Conservation (phyloP, 371 early-diverging fungal genomes). For the Mucor indicus region DNA sequence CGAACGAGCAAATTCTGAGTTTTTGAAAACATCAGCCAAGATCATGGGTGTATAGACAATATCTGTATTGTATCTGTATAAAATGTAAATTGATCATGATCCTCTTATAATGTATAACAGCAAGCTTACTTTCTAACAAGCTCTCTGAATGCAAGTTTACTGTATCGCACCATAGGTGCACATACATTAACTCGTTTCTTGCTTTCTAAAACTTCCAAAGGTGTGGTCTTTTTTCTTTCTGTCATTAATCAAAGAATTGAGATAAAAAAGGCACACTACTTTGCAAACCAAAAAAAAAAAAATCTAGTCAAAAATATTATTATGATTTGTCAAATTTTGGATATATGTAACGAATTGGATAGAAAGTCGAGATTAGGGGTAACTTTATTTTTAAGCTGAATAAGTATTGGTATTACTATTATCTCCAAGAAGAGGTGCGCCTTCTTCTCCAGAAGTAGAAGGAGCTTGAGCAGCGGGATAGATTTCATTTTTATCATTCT, state of each 20-base stretch:
- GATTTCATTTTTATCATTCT: neutral
- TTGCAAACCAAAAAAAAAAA: too few relatives aligned
- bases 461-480: slow-evolving; percentile 4
- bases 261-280: too few relatives aligned
- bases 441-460: slow-evolving; percentile 1
- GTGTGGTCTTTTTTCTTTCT: slow-evolving; percentile 14
- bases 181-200: slow-evolving; percentile 73
- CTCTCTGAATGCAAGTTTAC: slow-evolving; percentile 92
- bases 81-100: too few relatives aligned
- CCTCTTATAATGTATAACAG: too few relatives aligned
- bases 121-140: slow-evolving; percentile 71
- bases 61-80: slow-evolving; percentile 82
- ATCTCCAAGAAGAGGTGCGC: slow-evolving; percentile 12
- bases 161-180: slow-evolving; percentile 98
- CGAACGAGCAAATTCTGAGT: slow-evolving; percentile 76
- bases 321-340: too few relatives aligned
- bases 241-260: too few relatives aligned
- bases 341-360: too few relatives aligned
- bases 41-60: slow-evolving; percentile 98
- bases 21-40: slow-evolving; percentile 89
- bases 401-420: too few relatives aligned
- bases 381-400: too few relatives aligned
- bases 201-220: slow-evolving; percentile 43
- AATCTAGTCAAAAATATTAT: too few relatives aligned
- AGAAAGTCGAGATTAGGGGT: too few relatives aligned